Percentiles rank a stretch among this genome's conserved stretches.
phyloP scores from a whole-genome alignment of 768 basidiomycete species.

The Rhodotorula toruloides region DNA sequence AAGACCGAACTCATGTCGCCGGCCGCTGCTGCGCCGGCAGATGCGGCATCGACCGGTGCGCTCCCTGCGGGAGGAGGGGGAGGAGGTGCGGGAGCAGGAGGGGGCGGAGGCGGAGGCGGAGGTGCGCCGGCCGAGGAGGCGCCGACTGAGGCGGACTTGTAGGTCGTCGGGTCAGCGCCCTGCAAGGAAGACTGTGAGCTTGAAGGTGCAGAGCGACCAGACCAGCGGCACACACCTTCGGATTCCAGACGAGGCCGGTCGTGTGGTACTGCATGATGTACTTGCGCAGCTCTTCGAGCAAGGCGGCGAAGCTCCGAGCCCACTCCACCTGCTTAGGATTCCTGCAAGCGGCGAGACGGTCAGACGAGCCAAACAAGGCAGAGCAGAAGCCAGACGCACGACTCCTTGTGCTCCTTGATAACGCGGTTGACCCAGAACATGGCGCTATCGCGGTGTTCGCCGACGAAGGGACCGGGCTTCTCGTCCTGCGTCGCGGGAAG shows the following conservation, averaged over 20 bases:
- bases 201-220: background rate
- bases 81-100: conserved; percentile 46
- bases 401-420: conserved; percentile 87
- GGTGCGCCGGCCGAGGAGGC: conserved; percentile 26
- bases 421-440: conserved; percentile 84
- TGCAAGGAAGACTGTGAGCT: background rate
- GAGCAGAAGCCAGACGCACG: conserved; percentile 54
- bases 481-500: conserved; percentile 52
- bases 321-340: conserved; percentile 83
- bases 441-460: conserved; percentile 75
- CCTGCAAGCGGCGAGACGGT: conserved; percentile 50
- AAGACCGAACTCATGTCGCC: conserved; percentile 62
- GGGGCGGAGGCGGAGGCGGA: conserved; percentile 38
- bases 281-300: conserved; percentile 71
- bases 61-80: conserved; percentile 50
- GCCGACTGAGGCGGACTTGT: conserved; percentile 28
- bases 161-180: conserved; percentile 43
- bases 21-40: conserved; percentile 52
- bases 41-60: conserved; percentile 39
- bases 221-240: conserved; percentile 55
- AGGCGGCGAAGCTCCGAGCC: conserved; percentile 64
- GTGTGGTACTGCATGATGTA: conserved; percentile 82
- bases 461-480: conserved; percentile 74
- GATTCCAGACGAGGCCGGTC: conserved; percentile 83
- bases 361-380: background rate